Conservation (phyloP, 2,329 filamentous ascomycete species). For the Paracoccidioides lutzii region DNA sequence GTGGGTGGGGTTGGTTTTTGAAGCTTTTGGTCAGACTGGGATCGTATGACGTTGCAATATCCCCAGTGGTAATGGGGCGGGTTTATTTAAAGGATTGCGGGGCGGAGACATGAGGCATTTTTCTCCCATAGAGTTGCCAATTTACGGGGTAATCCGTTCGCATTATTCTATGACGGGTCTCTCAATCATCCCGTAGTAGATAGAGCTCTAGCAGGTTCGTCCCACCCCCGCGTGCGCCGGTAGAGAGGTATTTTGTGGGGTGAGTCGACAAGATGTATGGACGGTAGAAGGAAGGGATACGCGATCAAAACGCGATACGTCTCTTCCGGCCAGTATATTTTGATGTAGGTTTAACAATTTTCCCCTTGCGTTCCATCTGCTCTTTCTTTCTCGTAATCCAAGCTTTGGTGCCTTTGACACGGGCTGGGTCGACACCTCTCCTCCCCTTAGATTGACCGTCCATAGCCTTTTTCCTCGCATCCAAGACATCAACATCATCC, state of each 20-base stretch:
- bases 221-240: not conserved
- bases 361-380: constrained; percentile 89
- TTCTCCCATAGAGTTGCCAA: not conserved
- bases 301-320: constrained; percentile 55
- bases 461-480: constrained; percentile 45
- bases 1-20: not conserved
- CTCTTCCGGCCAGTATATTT: constrained; percentile 92
- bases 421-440: constrained; percentile 36
- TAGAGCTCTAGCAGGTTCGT: not conserved
- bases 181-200: not conserved
- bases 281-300: not conserved
- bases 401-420: constrained; percentile 38
- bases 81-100: not conserved
- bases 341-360: constrained; percentile 78
- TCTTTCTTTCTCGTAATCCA: constrained; percentile 56
- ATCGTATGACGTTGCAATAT: not conserved
- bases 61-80: not conserved
- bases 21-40: not conserved
- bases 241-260: not conserved
- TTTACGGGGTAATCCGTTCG: not conserved
- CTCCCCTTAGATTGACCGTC: constrained; percentile 32
- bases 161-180: not conserved
- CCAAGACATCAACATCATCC: constrained; percentile 74
- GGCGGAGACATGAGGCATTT: not conserved
- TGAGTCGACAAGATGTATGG: not conserved